Conservation (phyloP, 2,329 filamentous ascomycete species). For the Colletotrichum coccodes region DNA sequence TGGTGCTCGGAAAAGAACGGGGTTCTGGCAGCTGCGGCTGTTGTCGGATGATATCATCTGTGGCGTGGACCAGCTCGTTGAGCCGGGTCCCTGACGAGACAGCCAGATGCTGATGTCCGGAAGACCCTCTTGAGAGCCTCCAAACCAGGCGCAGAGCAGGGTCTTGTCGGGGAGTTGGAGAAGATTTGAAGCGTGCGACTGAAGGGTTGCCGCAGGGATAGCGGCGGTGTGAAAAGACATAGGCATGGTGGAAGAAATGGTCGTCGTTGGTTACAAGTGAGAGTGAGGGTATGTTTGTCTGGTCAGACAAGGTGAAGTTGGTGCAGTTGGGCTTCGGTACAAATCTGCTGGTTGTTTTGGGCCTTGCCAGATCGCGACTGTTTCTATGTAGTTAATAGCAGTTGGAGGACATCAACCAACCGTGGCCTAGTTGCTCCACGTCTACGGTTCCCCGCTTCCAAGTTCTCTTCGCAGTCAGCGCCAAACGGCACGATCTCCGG, state of each 20-base stretch:
- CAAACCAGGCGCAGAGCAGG: slow-evolving; percentile 55
- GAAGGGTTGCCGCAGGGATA: slow-evolving; percentile 51
- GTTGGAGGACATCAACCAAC: neutral
- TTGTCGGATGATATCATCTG: slow-evolving; percentile 49
- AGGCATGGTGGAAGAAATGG: neutral
- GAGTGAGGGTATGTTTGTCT: neutral
- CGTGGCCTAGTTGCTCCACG: neutral
- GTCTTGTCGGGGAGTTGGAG: slow-evolving; percentile 51
- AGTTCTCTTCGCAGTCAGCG: neutral
- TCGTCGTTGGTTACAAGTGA: no score
- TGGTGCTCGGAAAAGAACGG: slow-evolving; percentile 51
- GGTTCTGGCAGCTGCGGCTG: slow-evolving; percentile 55
- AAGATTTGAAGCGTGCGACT: slow-evolving; percentile 57
- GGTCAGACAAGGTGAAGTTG: no score
- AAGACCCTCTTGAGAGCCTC: slow-evolving; percentile 55
- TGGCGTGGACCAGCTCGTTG: slow-evolving; percentile 44
- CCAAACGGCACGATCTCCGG: slow-evolving; percentile 15
- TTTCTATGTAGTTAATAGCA: slow-evolving; percentile 15
- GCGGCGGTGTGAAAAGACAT: slow-evolving; percentile 26
- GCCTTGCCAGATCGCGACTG: neutral
- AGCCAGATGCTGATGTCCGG: slow-evolving; percentile 56
- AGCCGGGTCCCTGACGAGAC: slow-evolving; percentile 45
- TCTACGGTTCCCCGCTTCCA: neutral
- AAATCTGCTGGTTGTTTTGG: neutral
- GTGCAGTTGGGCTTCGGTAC: neutral